Conservation (phyloP, 352 stramenopile species). For the Peronospora belbahrii region DNA sequence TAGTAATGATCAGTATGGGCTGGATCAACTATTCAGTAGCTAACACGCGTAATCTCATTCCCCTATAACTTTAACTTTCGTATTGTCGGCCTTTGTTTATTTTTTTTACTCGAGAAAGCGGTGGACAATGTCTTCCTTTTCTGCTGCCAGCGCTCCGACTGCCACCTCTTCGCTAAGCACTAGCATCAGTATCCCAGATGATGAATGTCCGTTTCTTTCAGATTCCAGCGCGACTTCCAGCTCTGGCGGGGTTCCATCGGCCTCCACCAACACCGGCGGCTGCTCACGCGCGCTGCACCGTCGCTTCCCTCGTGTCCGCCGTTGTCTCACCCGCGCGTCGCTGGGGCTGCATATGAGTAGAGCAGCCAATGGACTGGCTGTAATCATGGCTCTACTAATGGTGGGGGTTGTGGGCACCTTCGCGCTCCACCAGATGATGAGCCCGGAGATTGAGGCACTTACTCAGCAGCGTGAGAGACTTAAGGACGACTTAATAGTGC, state of each 20-base stretch:
- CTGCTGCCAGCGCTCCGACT: not conserved
- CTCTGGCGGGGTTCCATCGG: slow-evolving; percentile 1
- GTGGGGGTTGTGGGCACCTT: slow-evolving; percentile 56
- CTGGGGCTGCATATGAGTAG: slow-evolving; percentile 24
- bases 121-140: slow-evolving; percentile 6
- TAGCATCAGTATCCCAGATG: slow-evolving; percentile 22
- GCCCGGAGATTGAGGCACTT: slow-evolving; percentile 63
- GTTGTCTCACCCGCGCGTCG: slow-evolving; percentile 23
- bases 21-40: too few relatives aligned
- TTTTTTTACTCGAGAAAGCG: not conserved
- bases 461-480: slow-evolving; percentile 46
- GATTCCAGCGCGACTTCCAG: slow-evolving; percentile 10
- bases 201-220: slow-evolving; percentile 14
- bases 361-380: slow-evolving; percentile 31
- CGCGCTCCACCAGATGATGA: slow-evolving; percentile 69
- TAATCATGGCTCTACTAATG: slow-evolving; percentile 49
- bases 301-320: slow-evolving; percentile 19
- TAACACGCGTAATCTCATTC: not conserved
- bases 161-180: slow-evolving; percentile 11
- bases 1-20: not conserved
- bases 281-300: slow-evolving; percentile 17
- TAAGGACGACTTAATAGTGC: slow-evolving; percentile 38
- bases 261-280: slow-evolving; percentile 8
- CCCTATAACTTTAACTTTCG: slow-evolving; percentile 9
- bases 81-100: slow-evolving; percentile 7